phyloP scores from a whole-genome alignment of 352 stramenopile genomes.

The Phytopythium kandeliae region DNA sequence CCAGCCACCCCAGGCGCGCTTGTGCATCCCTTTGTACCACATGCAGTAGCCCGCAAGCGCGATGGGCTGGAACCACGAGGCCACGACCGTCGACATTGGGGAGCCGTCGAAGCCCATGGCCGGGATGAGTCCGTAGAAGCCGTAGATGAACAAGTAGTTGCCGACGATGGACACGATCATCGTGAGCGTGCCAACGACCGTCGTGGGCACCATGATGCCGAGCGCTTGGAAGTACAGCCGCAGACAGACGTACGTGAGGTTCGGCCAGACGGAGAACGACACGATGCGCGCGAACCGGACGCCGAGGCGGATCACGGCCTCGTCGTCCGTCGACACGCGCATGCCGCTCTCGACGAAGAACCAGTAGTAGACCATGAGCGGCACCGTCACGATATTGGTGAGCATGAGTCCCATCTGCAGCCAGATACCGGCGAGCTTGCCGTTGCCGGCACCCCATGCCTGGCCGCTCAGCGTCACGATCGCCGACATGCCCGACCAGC shows the following conservation, averaged over 20 bases:
- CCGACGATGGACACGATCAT: constrained; percentile 50
- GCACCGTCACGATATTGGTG: constrained; percentile 34
- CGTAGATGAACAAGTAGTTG: constrained; percentile 70
- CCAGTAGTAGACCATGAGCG: constrained; percentile 66
- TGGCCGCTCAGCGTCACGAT: constrained; percentile 78
- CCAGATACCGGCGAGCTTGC: constrained; percentile 57
- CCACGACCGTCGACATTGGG: constrained; percentile 66
- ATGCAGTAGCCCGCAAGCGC: constrained; percentile 72
- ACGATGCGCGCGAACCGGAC: constrained; percentile 72
- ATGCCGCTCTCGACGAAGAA: constrained; percentile 45
- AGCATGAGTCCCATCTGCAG: constrained; percentile 65
- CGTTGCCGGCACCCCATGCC: constrained; percentile 66
- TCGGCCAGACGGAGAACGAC: constrained; percentile 72
- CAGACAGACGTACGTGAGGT: constrained; percentile 71
- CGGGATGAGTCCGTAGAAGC: constrained; percentile 34
- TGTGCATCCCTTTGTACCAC: constrained; percentile 65
- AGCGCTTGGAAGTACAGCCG: constrained; percentile 83
- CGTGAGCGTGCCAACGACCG: constrained; percentile 57
- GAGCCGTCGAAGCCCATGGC: constrained; percentile 77
- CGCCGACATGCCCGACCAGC: constrained; percentile 65
- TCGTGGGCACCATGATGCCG: constrained; percentile 72
- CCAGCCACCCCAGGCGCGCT: constrained; percentile 70
- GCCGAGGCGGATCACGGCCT: constrained; percentile 57
- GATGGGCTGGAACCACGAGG: constrained; percentile 76
- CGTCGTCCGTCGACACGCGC: constrained; percentile 56